Conservation (phyloP, 2,329 filamentous ascomycete genomes). For the Fonsecaea multimorphosa region DNA sequence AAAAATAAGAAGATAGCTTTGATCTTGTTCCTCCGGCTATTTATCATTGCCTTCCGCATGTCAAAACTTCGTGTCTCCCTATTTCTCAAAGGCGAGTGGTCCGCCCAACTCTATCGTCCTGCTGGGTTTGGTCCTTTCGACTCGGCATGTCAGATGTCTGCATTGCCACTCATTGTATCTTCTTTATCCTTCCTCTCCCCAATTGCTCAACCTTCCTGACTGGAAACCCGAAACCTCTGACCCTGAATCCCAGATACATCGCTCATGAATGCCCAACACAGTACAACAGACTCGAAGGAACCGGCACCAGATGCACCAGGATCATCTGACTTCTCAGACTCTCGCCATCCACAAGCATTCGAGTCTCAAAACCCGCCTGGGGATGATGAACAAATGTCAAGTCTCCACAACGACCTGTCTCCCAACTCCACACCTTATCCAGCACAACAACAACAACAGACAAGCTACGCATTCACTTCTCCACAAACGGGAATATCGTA, state of each 20-base stretch:
- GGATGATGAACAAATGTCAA: neutral
- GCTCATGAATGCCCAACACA: neutral
- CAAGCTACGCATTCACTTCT: conserved; percentile 16
- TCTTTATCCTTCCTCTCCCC: neutral
- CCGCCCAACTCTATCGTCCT: too few species aligned
- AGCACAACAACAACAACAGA: neutral
- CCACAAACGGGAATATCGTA: conserved; percentile 28
- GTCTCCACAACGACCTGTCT: neutral
- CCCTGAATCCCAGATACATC: neutral
- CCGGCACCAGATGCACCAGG: neutral
- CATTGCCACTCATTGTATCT: neutral
- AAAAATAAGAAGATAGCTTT: neutral
- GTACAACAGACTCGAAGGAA: neutral
- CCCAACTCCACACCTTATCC: neutral
- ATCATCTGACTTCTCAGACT: neutral
- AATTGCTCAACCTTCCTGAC: neutral
- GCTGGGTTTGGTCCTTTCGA: too few species aligned
- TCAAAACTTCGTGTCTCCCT: neutral
- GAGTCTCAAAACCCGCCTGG: neutral
- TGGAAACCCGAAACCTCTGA: neutral
- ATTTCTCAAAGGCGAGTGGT: too few species aligned
- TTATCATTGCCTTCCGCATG: neutral
- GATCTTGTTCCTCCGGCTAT: neutral
- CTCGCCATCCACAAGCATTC: neutral
- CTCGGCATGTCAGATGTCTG: neutral